Evolutionary conservation across 257 asterid species (phyloP).

Genomic region (Cordia subcordata): DNA sequence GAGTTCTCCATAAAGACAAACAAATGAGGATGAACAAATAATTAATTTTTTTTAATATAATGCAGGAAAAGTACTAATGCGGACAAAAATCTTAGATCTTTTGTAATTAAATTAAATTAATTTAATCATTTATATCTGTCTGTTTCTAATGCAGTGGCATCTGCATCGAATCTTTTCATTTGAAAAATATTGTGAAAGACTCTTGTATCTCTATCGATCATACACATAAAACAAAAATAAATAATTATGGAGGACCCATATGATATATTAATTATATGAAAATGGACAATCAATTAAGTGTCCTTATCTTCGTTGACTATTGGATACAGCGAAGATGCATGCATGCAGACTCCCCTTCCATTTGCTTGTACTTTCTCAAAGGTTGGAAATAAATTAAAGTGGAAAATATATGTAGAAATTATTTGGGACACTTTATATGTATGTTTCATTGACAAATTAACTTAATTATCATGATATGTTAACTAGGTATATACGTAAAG

Average conservation of each 20-base stretch:
- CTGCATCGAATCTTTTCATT: slow-evolving; percentile 46
- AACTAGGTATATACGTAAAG: too few species aligned
- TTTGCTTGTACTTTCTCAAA: slow-evolving; percentile 27
- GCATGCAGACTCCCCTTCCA: slow-evolving; percentile 24
- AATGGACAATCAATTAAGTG: slow-evolving; percentile 32
- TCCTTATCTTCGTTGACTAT: slow-evolving; percentile 47
- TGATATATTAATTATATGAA: slow-evolving; percentile 15
- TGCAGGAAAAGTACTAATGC: too few species aligned
- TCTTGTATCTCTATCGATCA: slow-evolving; percentile 5
- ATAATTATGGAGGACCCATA: slow-evolving; percentile 19
- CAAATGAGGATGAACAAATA: background rate
- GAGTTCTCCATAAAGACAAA: too few species aligned
- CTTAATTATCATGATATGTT: too few species aligned
- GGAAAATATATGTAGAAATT: slow-evolving; percentile 4
- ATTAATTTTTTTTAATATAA: background rate
- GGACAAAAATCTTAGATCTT: background rate
- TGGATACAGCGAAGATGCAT: slow-evolving; percentile 26
- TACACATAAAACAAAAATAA: background rate
- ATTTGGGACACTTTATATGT: too few species aligned
- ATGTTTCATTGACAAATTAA: too few species aligned
- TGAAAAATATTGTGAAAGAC: slow-evolving; percentile 21
- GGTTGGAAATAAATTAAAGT: slow-evolving; percentile 48
- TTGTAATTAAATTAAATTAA: slow-evolving; percentile 13
- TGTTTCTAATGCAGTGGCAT: slow-evolving; percentile 32
- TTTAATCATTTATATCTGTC: slow-evolving; percentile 34